Percentiles rank a stretch among this genome's conserved stretches.
These are phyloP conservation scores for Penicillium sp. DNA, from an alignment of 2,329 filamentous ascomycete genomes.

Conservation along the genomic window DNA sequence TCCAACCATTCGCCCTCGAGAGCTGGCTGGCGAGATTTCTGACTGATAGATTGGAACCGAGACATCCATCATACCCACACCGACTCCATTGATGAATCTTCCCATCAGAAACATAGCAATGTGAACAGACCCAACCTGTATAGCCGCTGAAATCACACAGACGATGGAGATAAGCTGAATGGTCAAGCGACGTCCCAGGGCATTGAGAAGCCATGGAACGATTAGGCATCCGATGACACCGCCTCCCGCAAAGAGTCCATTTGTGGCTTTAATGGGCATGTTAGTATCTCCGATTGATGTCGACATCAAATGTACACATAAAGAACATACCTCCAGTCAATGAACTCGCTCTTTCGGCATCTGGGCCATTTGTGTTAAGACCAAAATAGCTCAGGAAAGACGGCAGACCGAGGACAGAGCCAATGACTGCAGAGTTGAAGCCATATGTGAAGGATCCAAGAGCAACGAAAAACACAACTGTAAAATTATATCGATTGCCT, in stretches of 20 bases:
- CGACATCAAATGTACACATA: too few relatives aligned
- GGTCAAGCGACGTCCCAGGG: neutral
- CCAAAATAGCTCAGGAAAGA: neutral
- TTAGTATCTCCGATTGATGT: too few relatives aligned
- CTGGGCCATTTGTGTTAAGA: neutral
- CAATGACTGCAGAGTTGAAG: neutral
- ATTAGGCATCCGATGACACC: neutral
- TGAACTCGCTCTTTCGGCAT: neutral
- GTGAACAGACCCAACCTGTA: neutral
- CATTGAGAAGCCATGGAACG: neutral
- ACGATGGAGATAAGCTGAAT: neutral
- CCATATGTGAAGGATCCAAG: neutral
- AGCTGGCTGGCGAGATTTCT: neutral
- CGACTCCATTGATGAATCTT: neutral
- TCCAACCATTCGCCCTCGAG: neutral
- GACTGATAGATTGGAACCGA: neutral
- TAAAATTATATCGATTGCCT: too few relatives aligned
- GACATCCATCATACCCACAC: neutral
- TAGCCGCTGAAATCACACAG: neutral
- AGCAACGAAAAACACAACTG: too few relatives aligned
- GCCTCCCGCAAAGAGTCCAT: neutral
- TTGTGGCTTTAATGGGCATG: neutral
- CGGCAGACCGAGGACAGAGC: neutral
- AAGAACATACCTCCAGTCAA: neutral
- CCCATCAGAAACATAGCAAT: constrained; percentile 1